Percentiles rank a stretch among this genome's conserved stretches.
Conservation (phyloP, 1,139 yeast genomes). For the Yamadazyma blattariae region DNA sequence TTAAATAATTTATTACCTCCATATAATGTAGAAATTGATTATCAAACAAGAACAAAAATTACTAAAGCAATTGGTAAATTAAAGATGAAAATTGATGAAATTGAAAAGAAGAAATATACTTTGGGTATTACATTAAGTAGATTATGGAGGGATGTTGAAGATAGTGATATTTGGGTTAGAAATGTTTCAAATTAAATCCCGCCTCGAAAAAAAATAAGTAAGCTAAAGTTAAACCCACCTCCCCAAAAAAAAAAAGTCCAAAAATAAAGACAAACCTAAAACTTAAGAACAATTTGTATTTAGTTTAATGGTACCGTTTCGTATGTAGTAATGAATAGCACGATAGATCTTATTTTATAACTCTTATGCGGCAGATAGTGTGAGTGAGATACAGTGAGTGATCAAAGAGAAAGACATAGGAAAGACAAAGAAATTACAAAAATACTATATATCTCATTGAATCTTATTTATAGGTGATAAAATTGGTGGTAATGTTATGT, state of each 20-base stretch:
- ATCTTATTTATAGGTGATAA: constrained; percentile 6
- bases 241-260: no score
- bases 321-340: no score
- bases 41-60: constrained; percentile 40
- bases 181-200: constrained; percentile 8
- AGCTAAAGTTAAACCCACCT: no score
- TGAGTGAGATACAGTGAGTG: no score
- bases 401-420: no score
- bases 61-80: constrained; percentile 43
- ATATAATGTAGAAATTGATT: constrained; percentile 44
- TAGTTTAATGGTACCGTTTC: no score
- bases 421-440: no score
- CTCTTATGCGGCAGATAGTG: no score
- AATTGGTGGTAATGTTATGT: constrained; percentile 12
- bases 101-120: constrained; percentile 41
- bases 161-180: constrained; percentile 46
- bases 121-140: constrained; percentile 45
- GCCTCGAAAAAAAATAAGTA: not conserved
- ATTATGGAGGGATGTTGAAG: constrained; percentile 44
- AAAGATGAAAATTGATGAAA: constrained; percentile 39
- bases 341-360: no score
- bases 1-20: constrained; percentile 44
- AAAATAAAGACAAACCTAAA: no score
- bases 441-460: constrained; percentile 2
- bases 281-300: no score